Evolutionary conservation across 495 filamentous ascomycete genomes (phyloP), one percentile per base, ranked within the genome.

Genomic region (Neurospora sp.): DNA sequence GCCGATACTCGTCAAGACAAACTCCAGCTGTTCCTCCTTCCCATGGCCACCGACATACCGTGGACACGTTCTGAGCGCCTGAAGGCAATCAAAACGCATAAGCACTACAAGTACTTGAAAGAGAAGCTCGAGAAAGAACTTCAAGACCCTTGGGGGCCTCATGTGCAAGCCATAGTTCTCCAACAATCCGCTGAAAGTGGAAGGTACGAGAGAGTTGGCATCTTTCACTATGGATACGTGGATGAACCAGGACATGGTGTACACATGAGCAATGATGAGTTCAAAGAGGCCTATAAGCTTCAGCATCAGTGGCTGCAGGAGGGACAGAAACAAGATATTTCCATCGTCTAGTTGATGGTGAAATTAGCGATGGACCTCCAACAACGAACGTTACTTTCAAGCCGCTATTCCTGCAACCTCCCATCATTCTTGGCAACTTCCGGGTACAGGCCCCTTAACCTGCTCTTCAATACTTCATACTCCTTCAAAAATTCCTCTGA

Each of bases 401-500:
- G 23, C 3, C 6, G 23, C 23, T 66, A 66, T 35, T 66, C 54
- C 27, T 35, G 54, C 31, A 37, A 35, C 14, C 27, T 35, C 31
- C 27, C 54, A 66, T 35, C 27, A 18, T 37, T 37, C 14, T 66
- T 60, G 20, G 38, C 70, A 31, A 35, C 39, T 73, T 46, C 41
- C 39, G 54, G 54, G 54, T 66, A 77, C 49, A 74, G n/a, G 10
- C 38, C 73, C 40, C 39, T 75, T 23, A 72, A 37, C 66, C 60
- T 76, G 66, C 35, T 71, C 70, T 77, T 77, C 71, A 76, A 8
- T 27, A 74, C 74, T 37, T 74, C 62, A 62, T 77, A 75, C 18
- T 74, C 72, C 23, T 39, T 31, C 14, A 77, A 49, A 86, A 86
- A 89, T 37, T 78, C 77, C 40, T 82, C 74, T 18, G 85, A 83